Evolutionary conservation across 2,329 filamentous ascomycete species (phyloP), one percentile per base, ranked within the genome.

Genomic region (Ophiostoma triangulosporum): DNA sequence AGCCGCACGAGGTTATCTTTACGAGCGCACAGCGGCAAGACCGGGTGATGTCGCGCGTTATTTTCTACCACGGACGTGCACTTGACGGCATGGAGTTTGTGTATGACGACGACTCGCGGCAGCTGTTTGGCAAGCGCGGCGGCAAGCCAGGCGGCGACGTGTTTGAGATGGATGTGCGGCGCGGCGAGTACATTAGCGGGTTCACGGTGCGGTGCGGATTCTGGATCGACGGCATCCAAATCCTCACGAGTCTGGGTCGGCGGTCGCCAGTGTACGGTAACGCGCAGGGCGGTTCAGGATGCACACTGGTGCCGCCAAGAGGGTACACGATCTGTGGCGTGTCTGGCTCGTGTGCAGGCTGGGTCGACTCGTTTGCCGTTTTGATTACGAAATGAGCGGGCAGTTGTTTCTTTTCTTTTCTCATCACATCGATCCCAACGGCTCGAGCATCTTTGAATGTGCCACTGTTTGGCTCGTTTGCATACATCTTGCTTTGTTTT

Each of bases 241-340:
- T 97, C 58, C 71, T 96, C 67, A 97, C 93, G 1, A 96, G 83
- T 62, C 70, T 88, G 56, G 90, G 90, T n/a, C 79, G 90, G 61
- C 86, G 84, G 65, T 96, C 91, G 32, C 80, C 83, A 53, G 70
- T 94, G 57, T 97, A 83, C 73, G 93, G 93, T 56, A 93, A 95
- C 61, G 69, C 82, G 11, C 73, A 74, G 59, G 88, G 88, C 53
- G 90, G 90, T 59, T 85, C 84, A 64, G 81, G 81, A 89, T 96
- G 80, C 66, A 93, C 83, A 32, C 74, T 98, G 57, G 86, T 97
- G 60, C 88, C 91, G 51, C 93, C 93, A 11, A 77, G 86, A 60
- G 91, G 91, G 49, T 96, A 93, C 69, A 87, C 76, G 59, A 84
- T 97, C 63, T 90, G 86, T 57, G 93, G 93, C 56, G 76, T 97